Evolutionary conservation across 805 yeast genomes (phyloP).

Genomic region (Candida coleopterorum): DNA sequence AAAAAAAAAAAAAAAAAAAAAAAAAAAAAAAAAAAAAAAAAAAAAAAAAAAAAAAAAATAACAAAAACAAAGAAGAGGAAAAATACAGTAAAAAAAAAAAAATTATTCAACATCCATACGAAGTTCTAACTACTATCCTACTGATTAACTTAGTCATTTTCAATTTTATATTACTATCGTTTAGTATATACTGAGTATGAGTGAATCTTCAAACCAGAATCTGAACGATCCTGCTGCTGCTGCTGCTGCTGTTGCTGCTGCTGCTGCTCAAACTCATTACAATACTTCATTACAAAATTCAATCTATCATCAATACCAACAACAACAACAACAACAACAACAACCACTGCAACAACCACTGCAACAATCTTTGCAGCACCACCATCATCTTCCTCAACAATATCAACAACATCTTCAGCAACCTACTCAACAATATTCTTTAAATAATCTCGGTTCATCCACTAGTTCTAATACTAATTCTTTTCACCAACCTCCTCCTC

Average conservation of each 20-base stretch:
- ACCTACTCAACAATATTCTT: constrained; percentile 8
- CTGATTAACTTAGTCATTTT: too few species aligned
- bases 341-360: constrained; percentile 8
- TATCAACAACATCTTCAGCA: constrained; percentile 14
- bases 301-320: constrained; percentile 4
- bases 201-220: neutral
- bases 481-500: neutral
- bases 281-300: constrained; percentile 4
- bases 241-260: constrained; percentile 20
- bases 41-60: too few species aligned
- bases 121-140: too few species aligned
- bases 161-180: too few species aligned
- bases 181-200: neutral
- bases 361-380: constrained; percentile 4
- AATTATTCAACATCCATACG: too few species aligned
- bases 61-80: too few species aligned
- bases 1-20: too few species aligned
- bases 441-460: constrained; percentile 3
- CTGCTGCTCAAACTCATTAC: constrained; percentile 1
- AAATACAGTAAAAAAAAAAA: too few species aligned
- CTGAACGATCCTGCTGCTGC: constrained; percentile 7
- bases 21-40: too few species aligned
- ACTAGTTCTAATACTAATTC: neutral
- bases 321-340: constrained; percentile 6
- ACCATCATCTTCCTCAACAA: too few species aligned